Percentiles rank a stretch among this genome's conserved stretches.
phyloP scores from a whole-genome alignment of 768 basidiomycete species.

The Leccinum arenicola region DNA sequence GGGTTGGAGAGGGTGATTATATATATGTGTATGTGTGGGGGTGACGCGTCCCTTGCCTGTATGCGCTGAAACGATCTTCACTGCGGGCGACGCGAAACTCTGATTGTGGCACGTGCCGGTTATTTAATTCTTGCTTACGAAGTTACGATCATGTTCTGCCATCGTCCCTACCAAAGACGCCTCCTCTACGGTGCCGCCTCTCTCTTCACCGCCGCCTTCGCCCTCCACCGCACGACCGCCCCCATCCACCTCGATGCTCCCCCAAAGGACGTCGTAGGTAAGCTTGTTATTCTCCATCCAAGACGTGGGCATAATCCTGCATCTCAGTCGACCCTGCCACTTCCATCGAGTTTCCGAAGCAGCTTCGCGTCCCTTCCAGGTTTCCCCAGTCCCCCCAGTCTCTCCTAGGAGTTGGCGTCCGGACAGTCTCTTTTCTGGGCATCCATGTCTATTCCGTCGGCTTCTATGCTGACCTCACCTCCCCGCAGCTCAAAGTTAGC shows the following conservation, averaged over 20 bases:
- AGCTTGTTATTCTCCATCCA: not conserved
- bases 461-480: conserved; percentile 83
- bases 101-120: conserved; percentile 14
- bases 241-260: conserved; percentile 48
- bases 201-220: conserved; percentile 28
- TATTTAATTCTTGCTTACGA: too few species aligned
- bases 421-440: conserved; percentile 84
- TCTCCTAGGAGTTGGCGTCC: conserved; percentile 80
- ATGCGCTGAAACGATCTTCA: not conserved
- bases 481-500: conserved; percentile 57
- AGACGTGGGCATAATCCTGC: not conserved
- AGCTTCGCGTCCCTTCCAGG: conserved; percentile 61
- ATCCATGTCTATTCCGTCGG: conserved; percentile 89
- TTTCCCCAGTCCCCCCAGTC: conserved; percentile 58
- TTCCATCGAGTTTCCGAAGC: conserved; percentile 68
- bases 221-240: conserved; percentile 20
- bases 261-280: conserved; percentile 23
- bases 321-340: conserved; percentile 68
- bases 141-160: conserved; percentile 9
- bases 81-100: not conserved
- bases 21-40: conserved; percentile 7
- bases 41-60: conserved; percentile 30
- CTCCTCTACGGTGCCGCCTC: conserved; percentile 35
- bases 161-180: conserved; percentile 19
- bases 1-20: conserved; percentile 11